Evolutionary conservation across 2,329 filamentous ascomycete genomes (phyloP), one percentile per base, ranked within the genome.

Genomic region (Tolypocladium ovalisporum): DNA sequence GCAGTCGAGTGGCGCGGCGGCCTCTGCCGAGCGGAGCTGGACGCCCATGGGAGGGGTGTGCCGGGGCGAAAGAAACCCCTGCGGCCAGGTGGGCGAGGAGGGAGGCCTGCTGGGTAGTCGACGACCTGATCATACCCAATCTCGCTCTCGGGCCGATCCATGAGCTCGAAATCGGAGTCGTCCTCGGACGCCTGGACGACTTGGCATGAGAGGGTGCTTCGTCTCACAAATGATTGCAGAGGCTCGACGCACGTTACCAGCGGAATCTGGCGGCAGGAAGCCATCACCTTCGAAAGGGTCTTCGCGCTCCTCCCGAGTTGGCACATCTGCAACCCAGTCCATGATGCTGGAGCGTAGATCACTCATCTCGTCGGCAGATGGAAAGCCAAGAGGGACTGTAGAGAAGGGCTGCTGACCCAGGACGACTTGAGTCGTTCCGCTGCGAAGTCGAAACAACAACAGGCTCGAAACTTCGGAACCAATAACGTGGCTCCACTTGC

Each of bases 261-360:
- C 34, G 12, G 7, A 29, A 3, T 10, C 29, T 52, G 69, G 66
- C 13, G 63, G 60, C 1, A 62, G 63, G 27, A 72, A 72, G 0
- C 66, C 67, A 53, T 73, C 70, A 10, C 66, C 66, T 13, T 61
- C 63, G 51, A 74, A 74, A 0, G 72, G 72, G 56, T 72, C 68
- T 4, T 68, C 64, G 27, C 71, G 64, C 19, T 73, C 70, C 9
- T 70, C 58, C 19, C 67, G 67, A 42, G 67, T 70, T 15, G 72
- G 71, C 27, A 74, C 67, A 15, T 66, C 68, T 34, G 64, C 62
- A 5, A 71, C 66, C 72, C 71, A 74, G 1, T 65, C 63, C 8
- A 56, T n/a, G 52, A 58, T 54, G 2, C 52, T 37, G 7, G 22
- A 39, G 15, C 37, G 37, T 22, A 47, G 55, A 36, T 34, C 29